Conservation (phyloP, 2,329 filamentous ascomycete genomes). For the Fusarium sp. region DNA sequence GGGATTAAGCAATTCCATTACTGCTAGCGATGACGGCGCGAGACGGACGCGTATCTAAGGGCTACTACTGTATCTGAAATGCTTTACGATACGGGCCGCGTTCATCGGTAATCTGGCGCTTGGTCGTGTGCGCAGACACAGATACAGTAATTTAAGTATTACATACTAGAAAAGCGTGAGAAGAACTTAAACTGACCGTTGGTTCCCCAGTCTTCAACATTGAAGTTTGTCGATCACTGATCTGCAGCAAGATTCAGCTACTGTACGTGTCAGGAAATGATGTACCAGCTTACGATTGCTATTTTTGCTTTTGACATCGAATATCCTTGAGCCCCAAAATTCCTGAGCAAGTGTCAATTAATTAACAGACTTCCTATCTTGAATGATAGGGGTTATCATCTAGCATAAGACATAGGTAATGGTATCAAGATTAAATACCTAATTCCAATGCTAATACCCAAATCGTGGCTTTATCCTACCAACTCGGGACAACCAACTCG, state of each 20-base stretch:
- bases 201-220: constrained; percentile 5
- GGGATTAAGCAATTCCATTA: constrained; percentile 5
- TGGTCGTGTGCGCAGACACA: constrained; percentile 23
- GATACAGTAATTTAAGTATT: not conserved
- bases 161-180: constrained; percentile 13
- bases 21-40: constrained; percentile 1
- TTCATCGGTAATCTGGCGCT: constrained; percentile 35
- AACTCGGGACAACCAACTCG: not conserved
- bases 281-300: not conserved
- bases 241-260: constrained; percentile 32
- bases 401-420: not conserved
- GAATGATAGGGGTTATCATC: not conserved
- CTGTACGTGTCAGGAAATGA: constrained; percentile 8
- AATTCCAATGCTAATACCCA: not conserved
- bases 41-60: constrained; percentile 13
- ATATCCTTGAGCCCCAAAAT: not conserved
- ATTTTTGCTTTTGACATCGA: constrained; percentile 19
- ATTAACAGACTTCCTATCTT: not conserved
- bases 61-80: not conserved
- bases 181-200: constrained; percentile 8
- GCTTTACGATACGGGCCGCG: constrained; percentile 4
- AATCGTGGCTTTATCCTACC: not conserved
- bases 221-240: constrained; percentile 29
- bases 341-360: not conserved
- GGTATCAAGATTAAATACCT: not conserved